Evolutionary conservation across 768 basidiomycete genomes (phyloP).

Genomic region (Astraeus odoratus): DNA sequence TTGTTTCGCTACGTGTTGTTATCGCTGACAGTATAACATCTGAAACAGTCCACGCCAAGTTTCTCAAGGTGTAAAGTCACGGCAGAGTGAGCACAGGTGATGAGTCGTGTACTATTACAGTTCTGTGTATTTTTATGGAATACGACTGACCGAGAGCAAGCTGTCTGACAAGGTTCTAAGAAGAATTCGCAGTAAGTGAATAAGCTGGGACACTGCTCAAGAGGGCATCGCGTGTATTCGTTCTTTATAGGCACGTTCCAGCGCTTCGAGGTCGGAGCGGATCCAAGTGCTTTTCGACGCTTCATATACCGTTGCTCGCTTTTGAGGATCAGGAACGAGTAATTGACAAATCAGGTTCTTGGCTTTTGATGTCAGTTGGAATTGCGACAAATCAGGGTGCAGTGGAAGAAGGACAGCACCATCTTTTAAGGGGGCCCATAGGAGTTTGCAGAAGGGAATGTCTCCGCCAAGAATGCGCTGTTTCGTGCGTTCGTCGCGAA

Average conservation of each 20-base stretch:
- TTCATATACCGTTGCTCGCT: slow-evolving; percentile 55
- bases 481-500: slow-evolving; percentile 58
- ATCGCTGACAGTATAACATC: slow-evolving; percentile 12
- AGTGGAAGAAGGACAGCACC: slow-evolving; percentile 34
- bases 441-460: slow-evolving; percentile 45
- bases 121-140: not conserved
- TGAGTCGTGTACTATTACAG: not conserved
- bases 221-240: slow-evolving; percentile 33
- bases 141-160: too few species aligned
- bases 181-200: not conserved
- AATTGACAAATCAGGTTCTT: slow-evolving; percentile 52
- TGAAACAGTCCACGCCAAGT: slow-evolving; percentile 74
- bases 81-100: not conserved
- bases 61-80: slow-evolving; percentile 45
- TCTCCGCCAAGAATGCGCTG: slow-evolving; percentile 59
- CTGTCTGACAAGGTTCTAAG: too few species aligned
- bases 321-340: slow-evolving; percentile 47
- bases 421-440: slow-evolving; percentile 52
- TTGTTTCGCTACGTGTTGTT: not conserved
- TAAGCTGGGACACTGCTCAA: slow-evolving; percentile 11
- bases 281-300: slow-evolving; percentile 69
- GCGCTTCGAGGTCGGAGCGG: slow-evolving; percentile 47
- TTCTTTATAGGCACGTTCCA: slow-evolving; percentile 54
- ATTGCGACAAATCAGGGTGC: not conserved
- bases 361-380: slow-evolving; percentile 40